Evolutionary conservation across 1,284 basidiomycete species (phyloP).

Genomic region (Tilletia caries): DNA sequence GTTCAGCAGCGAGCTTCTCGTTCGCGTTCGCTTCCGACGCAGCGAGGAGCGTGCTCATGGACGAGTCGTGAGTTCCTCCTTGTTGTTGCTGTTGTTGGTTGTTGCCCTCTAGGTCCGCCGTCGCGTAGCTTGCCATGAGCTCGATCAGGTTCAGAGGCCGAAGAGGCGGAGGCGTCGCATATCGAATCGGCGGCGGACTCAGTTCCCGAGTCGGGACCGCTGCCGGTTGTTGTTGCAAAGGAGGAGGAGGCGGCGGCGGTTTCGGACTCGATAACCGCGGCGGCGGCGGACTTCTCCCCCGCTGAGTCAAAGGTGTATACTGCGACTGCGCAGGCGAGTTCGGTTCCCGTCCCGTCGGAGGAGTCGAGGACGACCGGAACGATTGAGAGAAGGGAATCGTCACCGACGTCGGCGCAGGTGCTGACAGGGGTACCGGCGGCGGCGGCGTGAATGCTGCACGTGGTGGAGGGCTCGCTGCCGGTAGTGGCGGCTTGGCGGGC

Average conservation of each 20-base stretch:
- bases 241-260: neutral
- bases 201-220: neutral
- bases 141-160: constrained; percentile 66
- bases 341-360: neutral
- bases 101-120: no score
- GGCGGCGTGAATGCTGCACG: no score
- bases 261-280: neutral
- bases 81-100: no score
- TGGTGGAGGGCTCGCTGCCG: no score
- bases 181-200: neutral
- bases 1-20: constrained; percentile 68
- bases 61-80: no score
- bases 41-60: neutral
- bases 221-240: neutral
- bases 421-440: no score
- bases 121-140: constrained; percentile 49
- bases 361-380: no score
- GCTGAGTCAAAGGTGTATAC: neutral
- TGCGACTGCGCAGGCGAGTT: neutral
- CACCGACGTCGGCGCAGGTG: no score
- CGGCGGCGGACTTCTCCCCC: neutral
- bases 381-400: no score
- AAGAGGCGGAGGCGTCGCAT: constrained; percentile 56
- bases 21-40: constrained; percentile 55
- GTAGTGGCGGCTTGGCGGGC: no score